Evolutionary conservation across 163 green algal species (phyloP), one percentile per base, ranked within the genome.

Genomic region (Volvox carteri): DNA sequence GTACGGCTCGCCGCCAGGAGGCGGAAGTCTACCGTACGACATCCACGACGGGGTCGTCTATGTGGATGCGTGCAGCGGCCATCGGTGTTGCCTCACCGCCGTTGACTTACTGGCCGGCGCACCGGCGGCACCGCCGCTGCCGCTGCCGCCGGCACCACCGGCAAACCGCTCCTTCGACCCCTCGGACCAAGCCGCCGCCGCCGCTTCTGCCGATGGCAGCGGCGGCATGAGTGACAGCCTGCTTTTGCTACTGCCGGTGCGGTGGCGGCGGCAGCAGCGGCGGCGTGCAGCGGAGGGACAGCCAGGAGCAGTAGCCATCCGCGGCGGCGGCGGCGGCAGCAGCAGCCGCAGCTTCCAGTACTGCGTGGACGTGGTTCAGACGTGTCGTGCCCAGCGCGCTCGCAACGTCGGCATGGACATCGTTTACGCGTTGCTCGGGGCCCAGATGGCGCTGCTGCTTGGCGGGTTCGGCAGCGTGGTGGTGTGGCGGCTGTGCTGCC

Each of bases 401-500:
- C 72, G 72, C 25, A 65, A 30, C 30, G 11, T 84, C 68, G 84
- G 84, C 7, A 21, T 52, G 19, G 37, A 76, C 3, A 67, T 89
- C 19, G 41, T 89, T 16, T 89, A 84, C n/a, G 50, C 21, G 28
- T 54, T 89, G 72, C 52, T 89, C 39, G 56, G 37, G 14, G n/a
- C 54, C 19, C 84, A 89, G 54, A 12, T 89, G 54, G 72, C 28
- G 19, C 37, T 89, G n/a, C 7, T 89, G 72, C 23, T 77, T 37
- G 50, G 6, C 21, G 84, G 84, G 2, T 76, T 89, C 9, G 72
- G 72, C 39, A 78, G 44, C 1, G 84, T 89, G 54, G 50, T 65
- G 18, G 41, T 62, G 28, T 89, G 84, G 84, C 54, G 84, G 41
- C 25, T 84, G 72, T 89, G 72, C 84, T 89, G 73, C 72, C 68